A percentile compares a stretch with the other conserved stretches of the same genome.
These are phyloP conservation scores for Ambrosia trifida DNA, from an alignment of 129 eudicot genomes.

Conservation along the genomic window DNA sequence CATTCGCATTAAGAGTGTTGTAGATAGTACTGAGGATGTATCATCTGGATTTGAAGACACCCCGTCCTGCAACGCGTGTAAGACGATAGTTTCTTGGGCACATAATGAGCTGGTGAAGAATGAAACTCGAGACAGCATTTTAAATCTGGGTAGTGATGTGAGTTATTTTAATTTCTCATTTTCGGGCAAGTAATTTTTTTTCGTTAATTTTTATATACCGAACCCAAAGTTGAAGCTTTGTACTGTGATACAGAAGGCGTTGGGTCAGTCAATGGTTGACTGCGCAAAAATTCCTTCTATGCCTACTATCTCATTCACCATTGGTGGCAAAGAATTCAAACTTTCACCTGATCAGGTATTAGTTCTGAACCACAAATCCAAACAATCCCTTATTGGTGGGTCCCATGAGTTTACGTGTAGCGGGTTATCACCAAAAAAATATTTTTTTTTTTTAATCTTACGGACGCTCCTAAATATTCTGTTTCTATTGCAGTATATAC, in stretches of 20 bases:
- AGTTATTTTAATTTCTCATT: neutral
- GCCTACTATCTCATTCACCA: constrained; percentile 26
- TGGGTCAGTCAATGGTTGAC: constrained; percentile 16
- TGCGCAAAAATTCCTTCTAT: constrained; percentile 24
- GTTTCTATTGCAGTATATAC: constrained; percentile 37
- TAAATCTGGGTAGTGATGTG: constrained; percentile 21
- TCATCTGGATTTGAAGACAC: constrained; percentile 31
- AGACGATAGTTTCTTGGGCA: constrained; percentile 67
- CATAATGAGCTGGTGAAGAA: constrained; percentile 44
- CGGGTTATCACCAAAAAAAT: neutral
- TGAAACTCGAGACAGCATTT: neutral
- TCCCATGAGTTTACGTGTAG: neutral
- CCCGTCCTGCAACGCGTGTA: constrained; percentile 56
- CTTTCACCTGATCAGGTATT: constrained; percentile 34
- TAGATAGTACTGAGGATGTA: constrained; percentile 15
- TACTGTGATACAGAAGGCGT: neutral
- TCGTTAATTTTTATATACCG: neutral
- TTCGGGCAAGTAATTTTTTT: neutral
- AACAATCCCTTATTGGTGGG: neutral
- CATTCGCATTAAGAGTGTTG: constrained; percentile 69
- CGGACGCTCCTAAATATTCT: neutral
- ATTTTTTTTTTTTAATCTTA: neutral
- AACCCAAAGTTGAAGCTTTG: constrained; percentile 31
- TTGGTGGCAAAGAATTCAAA: constrained; percentile 30
- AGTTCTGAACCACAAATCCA: neutral